Evolutionary conservation across 371 early-diverging fungal genomes (phyloP), one percentile per base, ranked within the genome.

Genomic region (Dinochytrium kinnereticum): DNA sequence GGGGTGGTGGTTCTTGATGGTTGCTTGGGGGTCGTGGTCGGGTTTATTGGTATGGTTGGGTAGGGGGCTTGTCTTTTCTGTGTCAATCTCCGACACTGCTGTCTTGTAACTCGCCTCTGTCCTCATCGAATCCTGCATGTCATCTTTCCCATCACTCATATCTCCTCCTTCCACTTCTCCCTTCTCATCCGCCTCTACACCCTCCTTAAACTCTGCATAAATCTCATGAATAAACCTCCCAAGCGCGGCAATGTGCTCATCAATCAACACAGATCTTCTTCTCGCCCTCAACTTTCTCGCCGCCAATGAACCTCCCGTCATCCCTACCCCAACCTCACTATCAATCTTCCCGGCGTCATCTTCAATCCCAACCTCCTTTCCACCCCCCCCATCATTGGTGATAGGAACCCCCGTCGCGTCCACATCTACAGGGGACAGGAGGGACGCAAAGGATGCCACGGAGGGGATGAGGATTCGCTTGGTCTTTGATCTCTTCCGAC

Each of bases 211-310:
- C n/a, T 71, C 71, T 5, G 70, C 31, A 39, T 64, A 71, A 13
- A 71, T 59, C 50, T 64, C 71, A 64, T 71, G 71, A 17, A 71
- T 50, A 50, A 71, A 70, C 33, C 59, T 40, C 13, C 44, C 53
- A 1, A 68, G 19, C 21, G 51, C 68, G 31, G 31, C 26, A 68
- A 68, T 51, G 13, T 68, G 68, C 51, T 68, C 51, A 68, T 68
- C 68, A 24, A 68, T 33, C 53, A 68, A 33, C 68, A 49, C 17
- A 34, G 31, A 31, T 36, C 68, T 66, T 44, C 66, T 3, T 37
- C 66, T 37, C 13, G 66, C 66, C 19, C 66, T 37, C 3, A 37
- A 10, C 15, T 21, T 37, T 37, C 66, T 37, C 40, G 66, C 61
- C 57, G 10, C 57, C 57, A 55, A 55, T 10, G 57, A 5, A 10